Evolutionary conservation across 2,329 filamentous ascomycete species (phyloP).

Genomic region (Exophiala phaeomuriformis): DNA sequence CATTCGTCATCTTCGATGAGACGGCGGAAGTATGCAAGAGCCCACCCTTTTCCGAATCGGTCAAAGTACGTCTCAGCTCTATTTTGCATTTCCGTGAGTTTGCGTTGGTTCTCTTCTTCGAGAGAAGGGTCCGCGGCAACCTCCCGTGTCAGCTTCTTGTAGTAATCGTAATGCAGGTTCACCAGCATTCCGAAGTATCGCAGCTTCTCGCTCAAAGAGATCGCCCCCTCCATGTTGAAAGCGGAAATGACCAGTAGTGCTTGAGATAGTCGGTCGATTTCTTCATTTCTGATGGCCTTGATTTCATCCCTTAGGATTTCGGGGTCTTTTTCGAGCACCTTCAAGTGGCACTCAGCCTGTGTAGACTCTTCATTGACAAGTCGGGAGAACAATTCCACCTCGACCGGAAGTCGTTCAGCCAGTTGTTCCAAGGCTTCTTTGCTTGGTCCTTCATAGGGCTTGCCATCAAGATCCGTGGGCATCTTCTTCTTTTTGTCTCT

Average conservation of each 20-base stretch:
- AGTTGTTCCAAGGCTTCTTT: constrained; percentile 18
- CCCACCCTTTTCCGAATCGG: constrained; percentile 46
- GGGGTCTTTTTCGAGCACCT: constrained; percentile 10
- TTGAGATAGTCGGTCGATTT: constrained; percentile 12
- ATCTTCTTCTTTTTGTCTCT: constrained; percentile 25
- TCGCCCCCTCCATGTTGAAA: constrained; percentile 37
- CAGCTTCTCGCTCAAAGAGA: constrained; percentile 56
- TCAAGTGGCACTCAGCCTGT: constrained; percentile 14
- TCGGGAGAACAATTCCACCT: constrained; percentile 21
- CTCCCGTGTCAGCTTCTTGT: constrained; percentile 19
- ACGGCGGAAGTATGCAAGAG: constrained; percentile 68
- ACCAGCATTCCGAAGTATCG: constrained; percentile 58
- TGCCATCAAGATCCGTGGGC: constrained; percentile 24
- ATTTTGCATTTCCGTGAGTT: constrained; percentile 32
- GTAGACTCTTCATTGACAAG: constrained; percentile 21
- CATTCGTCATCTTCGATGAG: constrained; percentile 62
- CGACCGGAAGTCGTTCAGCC: constrained; percentile 17
- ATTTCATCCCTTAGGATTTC: constrained; percentile 19
- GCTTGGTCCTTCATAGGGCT: constrained; percentile 23
- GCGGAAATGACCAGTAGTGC: constrained; percentile 15
- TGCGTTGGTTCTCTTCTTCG: constrained; percentile 23
- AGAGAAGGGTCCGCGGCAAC: constrained; percentile 15
- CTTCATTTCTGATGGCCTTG: constrained; percentile 12
- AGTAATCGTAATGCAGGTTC: constrained; percentile 29
- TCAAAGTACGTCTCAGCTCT: constrained; percentile 43